Conservation (phyloP, 805 yeast species). For the Pichia scutulata region DNA sequence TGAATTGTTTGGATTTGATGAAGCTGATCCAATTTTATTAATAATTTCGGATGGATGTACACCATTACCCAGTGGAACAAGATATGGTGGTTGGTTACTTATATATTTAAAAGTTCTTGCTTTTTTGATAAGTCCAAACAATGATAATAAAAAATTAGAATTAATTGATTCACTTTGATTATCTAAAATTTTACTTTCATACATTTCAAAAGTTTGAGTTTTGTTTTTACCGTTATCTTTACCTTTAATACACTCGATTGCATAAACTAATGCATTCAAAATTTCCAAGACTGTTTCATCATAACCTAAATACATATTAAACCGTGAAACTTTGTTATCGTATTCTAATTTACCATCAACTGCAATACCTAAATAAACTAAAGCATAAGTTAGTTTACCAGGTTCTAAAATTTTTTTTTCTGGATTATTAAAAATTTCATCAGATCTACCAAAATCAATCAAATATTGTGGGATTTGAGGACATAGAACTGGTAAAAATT, state of each 20-base stretch:
- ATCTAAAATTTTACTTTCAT: conserved; percentile 7
- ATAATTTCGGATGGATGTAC: conserved; percentile 28
- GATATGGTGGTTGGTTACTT: conserved; percentile 25
- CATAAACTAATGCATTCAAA: conserved; percentile 25
- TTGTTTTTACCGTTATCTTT: background rate
- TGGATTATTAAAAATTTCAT: background rate
- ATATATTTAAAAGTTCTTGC: conserved; percentile 25
- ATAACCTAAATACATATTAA: conserved; percentile 29
- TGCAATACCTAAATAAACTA: conserved; percentile 25
- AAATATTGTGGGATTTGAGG: conserved; percentile 5
- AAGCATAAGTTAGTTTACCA: conserved; percentile 15
- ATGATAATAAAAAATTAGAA: conserved; percentile 8
- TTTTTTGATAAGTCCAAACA: conserved; percentile 16
- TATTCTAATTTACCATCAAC: conserved; percentile 19
- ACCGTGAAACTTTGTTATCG: conserved; percentile 3
- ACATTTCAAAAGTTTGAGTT: background rate
- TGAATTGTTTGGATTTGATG: conserved; percentile 16
- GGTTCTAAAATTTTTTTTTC: conserved; percentile 1
- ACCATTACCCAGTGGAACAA: conserved; percentile 21
- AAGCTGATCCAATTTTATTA: conserved; percentile 4
- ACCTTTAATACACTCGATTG: conserved; percentile 23
- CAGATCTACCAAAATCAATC: background rate
- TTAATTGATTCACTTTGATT: conserved; percentile 15
- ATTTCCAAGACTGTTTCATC: conserved; percentile 29
- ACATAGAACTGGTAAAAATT: conserved; percentile 24